Evolutionary conservation across 805 yeast genomes (phyloP).

Genomic region (Yarrowia alimentaria): DNA sequence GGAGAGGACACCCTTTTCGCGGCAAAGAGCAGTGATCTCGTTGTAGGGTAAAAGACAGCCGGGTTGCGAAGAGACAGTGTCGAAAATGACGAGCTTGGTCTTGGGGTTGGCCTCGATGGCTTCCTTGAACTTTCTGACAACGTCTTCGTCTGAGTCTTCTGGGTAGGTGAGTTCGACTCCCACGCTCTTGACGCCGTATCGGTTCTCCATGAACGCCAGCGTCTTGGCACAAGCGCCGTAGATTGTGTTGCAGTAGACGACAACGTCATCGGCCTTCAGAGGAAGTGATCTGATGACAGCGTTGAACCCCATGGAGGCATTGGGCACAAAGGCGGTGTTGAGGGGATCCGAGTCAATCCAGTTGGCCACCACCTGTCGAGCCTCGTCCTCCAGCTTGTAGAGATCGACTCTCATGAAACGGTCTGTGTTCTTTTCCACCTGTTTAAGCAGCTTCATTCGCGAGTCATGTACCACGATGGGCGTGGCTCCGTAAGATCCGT

Average conservation of each 20-base stretch:
- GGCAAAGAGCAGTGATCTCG: conserved; percentile 47
- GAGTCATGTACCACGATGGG: conserved; percentile 50
- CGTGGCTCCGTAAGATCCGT: conserved; percentile 62
- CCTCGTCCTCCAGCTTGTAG: conserved; percentile 39
- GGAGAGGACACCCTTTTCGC: conserved; percentile 49
- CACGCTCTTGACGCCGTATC: conserved; percentile 42
- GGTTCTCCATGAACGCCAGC: conserved; percentile 36
- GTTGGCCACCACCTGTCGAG: conserved; percentile 43
- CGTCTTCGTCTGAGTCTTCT: conserved; percentile 42
- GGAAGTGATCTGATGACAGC: conserved; percentile 55
- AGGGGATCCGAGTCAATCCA: conserved; percentile 49
- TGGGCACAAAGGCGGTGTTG: conserved; percentile 53
- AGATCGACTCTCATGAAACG: conserved; percentile 41
- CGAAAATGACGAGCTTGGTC: conserved; percentile 48
- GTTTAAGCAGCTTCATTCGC: conserved; percentile 38
- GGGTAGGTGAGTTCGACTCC: conserved; percentile 48
- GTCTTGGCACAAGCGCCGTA: conserved; percentile 59
- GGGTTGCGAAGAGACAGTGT: conserved; percentile 64
- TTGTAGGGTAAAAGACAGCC: conserved; percentile 59
- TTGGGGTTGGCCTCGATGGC: conserved; percentile 35
- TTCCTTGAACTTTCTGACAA: conserved; percentile 39
- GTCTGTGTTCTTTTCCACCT: conserved; percentile 49
- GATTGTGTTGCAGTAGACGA: conserved; percentile 50
- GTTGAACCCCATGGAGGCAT: conserved; percentile 63
- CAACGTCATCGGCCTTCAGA: conserved; percentile 51